Evolutionary conservation across 768 basidiomycete genomes (phyloP).

Genomic region (Tricholoma saponaceum): DNA sequence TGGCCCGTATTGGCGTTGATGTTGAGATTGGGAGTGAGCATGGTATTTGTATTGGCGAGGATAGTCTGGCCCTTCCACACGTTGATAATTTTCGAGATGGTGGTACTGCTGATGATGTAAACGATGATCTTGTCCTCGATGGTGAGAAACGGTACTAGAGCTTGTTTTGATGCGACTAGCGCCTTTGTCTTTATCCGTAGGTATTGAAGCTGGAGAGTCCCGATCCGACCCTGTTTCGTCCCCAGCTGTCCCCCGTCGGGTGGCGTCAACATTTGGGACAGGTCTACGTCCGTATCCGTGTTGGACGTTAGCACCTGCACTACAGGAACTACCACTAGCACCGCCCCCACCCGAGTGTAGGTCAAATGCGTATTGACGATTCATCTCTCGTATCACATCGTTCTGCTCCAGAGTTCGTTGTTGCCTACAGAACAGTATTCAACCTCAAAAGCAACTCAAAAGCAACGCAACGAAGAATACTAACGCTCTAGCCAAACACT

Average conservation of each 20-base stretch:
- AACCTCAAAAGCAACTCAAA: background rate
- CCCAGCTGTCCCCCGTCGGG: slow-evolving; percentile 7
- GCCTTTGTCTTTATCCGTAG: background rate
- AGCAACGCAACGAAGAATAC: slow-evolving; percentile 21
- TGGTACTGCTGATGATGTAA: background rate
- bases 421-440: slow-evolving; percentile 33
- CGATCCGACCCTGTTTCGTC: slow-evolving; percentile 30
- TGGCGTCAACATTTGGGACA: slow-evolving; percentile 12
- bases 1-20: background rate
- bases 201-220: slow-evolving; percentile 9
- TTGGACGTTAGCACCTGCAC: background rate
- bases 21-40: background rate
- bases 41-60: background rate
- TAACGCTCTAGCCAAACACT: slow-evolving; percentile 67
- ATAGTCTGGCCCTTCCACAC: background rate
- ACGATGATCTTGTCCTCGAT: slow-evolving; percentile 1
- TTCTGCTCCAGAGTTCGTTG: slow-evolving; percentile 53
- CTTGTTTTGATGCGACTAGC: background rate
- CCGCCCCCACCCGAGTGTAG: background rate
- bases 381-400: slow-evolving; percentile 19
- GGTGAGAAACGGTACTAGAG: background rate
- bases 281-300: background rate
- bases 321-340: background rate
- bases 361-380: background rate
- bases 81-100: background rate